phyloP scores from a whole-genome alignment of 2,329 filamentous ascomycete species.

The Pleurostoma richardsiae region DNA sequence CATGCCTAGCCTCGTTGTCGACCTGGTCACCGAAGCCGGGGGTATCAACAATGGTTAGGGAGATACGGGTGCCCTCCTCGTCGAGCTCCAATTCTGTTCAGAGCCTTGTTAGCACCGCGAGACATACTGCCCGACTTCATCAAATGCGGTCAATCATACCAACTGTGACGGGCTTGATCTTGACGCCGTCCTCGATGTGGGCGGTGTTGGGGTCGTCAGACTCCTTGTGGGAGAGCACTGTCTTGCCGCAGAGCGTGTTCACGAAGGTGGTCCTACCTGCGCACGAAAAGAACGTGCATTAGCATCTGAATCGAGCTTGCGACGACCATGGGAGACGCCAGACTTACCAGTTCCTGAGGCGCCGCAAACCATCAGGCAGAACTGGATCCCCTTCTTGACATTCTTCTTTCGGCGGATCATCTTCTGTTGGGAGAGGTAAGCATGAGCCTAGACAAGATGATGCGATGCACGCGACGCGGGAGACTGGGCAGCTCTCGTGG shows the following conservation, averaged over 20 bases:
- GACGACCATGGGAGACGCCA: conserved; percentile 7
- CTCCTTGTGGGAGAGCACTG: conserved; percentile 86
- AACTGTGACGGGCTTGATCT: conserved; percentile 97
- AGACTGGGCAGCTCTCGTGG: neutral
- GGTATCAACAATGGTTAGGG: conserved; percentile 96
- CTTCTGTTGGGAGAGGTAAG: conserved; percentile 51
- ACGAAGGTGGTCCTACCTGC: conserved; percentile 96
- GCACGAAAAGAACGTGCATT: conserved; percentile 7
- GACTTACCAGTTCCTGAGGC: conserved; percentile 91
- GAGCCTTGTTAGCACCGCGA: neutral
- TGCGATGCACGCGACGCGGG: conserved; percentile 4
- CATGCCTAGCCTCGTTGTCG: conserved; percentile 94
- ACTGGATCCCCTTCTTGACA: conserved; percentile 99
- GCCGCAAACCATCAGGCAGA: conserved; percentile 99
- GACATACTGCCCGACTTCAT: conserved; percentile 2
- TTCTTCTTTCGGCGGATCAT: conserved; percentile 99
- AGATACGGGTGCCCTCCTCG: conserved; percentile 97
- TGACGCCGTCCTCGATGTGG: conserved; percentile 92
- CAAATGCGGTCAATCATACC: conserved; percentile 52
- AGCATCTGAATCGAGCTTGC: conserved; percentile 9
- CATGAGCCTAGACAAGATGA: conserved; percentile 9
- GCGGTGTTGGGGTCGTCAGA: conserved; percentile 84
- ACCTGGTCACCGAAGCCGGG: conserved; percentile 98
- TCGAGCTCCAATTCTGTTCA: conserved; percentile 82
- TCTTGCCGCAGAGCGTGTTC: conserved; percentile 97